A percentile compares a stretch with the other conserved stretches of the same genome.
Evolutionary conservation across 2,329 filamentous ascomycete genomes (phyloP).

Genomic region (Neodidymelliopsis sp.): DNA sequence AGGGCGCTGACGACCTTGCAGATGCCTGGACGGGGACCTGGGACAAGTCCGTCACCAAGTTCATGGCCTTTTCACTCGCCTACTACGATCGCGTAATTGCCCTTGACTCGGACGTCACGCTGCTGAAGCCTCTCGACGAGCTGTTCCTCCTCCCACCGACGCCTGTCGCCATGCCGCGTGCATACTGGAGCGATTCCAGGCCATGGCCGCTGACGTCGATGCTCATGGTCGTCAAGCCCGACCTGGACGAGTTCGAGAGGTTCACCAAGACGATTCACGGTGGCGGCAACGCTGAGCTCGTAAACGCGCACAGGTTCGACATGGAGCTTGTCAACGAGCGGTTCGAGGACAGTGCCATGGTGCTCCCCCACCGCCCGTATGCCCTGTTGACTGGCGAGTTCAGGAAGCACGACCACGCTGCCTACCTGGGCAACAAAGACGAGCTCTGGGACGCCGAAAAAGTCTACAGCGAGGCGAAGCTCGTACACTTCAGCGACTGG

Average conservation of each 20-base stretch:
- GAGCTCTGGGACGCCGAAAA: constrained; percentile 67
- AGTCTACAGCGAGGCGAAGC: constrained; percentile 66
- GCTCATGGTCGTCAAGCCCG: constrained; percentile 69
- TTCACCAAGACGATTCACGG: constrained; percentile 42
- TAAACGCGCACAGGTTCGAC: constrained; percentile 60
- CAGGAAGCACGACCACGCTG: constrained; percentile 59
- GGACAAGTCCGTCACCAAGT: constrained; percentile 72
- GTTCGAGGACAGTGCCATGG: constrained; percentile 64
- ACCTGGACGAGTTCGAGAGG: constrained; percentile 57
- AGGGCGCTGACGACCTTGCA: constrained; percentile 32
- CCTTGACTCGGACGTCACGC: constrained; percentile 69
- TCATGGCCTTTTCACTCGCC: constrained; percentile 72
- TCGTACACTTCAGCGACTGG: constrained; percentile 76
- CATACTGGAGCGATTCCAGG: constrained; percentile 71
- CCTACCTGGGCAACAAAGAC: constrained; percentile 60
- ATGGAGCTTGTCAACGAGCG: constrained; percentile 73
- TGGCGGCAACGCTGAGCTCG: constrained; percentile 38
- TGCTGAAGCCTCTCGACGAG: constrained; percentile 72
- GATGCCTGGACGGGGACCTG: constrained; percentile 57
- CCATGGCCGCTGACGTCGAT: constrained; percentile 65
- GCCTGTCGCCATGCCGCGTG: constrained; percentile 71
- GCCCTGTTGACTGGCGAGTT: constrained; percentile 70
- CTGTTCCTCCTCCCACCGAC: constrained; percentile 71
- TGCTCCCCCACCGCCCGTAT: constrained; percentile 70
- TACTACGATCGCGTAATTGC: constrained; percentile 66